Evolutionary conservation across 2,329 filamentous ascomycete genomes (phyloP), one percentile per base, ranked within the genome.

Genomic region (Penicillium griseofulvum): DNA sequence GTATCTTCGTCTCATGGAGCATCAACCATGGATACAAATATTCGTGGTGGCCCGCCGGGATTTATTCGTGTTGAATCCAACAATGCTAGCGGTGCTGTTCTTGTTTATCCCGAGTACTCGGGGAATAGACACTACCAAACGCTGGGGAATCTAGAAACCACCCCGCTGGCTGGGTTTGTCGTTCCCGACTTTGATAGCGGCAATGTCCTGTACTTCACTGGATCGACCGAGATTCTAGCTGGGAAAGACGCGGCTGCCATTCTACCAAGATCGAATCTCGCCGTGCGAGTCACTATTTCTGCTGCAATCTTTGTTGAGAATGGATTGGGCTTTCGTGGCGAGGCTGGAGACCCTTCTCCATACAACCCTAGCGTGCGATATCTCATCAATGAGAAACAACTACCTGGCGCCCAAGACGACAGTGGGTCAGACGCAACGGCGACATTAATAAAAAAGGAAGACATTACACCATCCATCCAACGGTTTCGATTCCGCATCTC

Each of bases 91-190:
- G 72, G 70, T 3, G 76, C 75, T 1, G 78, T 83, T 3, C 71
- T 95, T 14, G 78, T 87, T 3, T 96, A 90, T 71, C 91, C 91
- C 0, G 91, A 96, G 69, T 95, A 88, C 69, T 91, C 88, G 0
- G 91, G 91, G 8, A 96, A 96, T 70, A 79, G 89, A 16, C 76
- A 94, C 0, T 96, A 95, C 65, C 90, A 95, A 70, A 90, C 88
- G 0, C 80, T 52, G 0, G 91, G 91, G 1, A 96, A 96, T 67
- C 76, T 95, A 14, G 77, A 81, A 37, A 73, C 81, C 8, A 87
- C 86, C 31, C 88, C 89, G 0, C 75, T 77, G 17, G 83, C 88
- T 3, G 90, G 91, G 3, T 71, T 93, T 46, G 83, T 83, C 3
- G 80, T 96, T 34, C 89, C 90, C 0, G 85, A 92, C 68, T 93